Percentiles rank a stretch among this genome's conserved stretches.
phyloP scores from a whole-genome alignment of 2,329 filamentous ascomycete species.

The Tricladium varicosporioides region DNA sequence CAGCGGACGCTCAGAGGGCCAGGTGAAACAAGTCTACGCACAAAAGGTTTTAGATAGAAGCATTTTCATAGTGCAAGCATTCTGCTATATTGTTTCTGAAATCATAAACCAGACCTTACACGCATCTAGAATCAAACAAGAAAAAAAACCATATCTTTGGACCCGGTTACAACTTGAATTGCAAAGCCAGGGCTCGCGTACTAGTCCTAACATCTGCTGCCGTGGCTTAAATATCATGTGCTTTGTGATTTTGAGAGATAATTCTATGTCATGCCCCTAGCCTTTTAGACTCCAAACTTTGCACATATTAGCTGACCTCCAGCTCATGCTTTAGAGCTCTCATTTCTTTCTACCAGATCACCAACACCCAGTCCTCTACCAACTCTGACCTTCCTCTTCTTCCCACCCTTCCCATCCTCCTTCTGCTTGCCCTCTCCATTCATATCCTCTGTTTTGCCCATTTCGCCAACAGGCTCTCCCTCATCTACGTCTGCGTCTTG shows the following conservation, averaged over 20 bases:
- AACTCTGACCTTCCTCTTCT: conserved; percentile 82
- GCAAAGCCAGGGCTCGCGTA: too few relatives aligned
- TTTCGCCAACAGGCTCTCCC: conserved; percentile 67
- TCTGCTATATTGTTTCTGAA: too few relatives aligned
- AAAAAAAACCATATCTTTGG: too few relatives aligned
- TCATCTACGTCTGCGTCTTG: conserved; percentile 55
- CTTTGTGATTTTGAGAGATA: not conserved
- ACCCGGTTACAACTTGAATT: too few relatives aligned
- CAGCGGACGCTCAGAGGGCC: too few relatives aligned
- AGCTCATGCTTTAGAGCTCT: conserved; percentile 46
- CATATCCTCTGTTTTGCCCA: conserved; percentile 47
- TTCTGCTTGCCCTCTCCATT: conserved; percentile 48
- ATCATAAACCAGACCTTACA: too few relatives aligned
- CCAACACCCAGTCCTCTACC: conserved; percentile 77
- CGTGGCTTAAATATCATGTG: not conserved
- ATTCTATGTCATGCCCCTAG: not conserved
- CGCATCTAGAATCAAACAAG: too few relatives aligned
- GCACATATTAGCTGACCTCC: not conserved
- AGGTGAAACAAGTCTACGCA: too few relatives aligned
- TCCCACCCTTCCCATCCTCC: conserved; percentile 46
- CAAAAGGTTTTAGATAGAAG: too few relatives aligned
- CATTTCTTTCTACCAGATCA: conserved; percentile 70
- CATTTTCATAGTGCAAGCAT: too few relatives aligned
- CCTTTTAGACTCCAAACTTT: conserved; percentile 5
- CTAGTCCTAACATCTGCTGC: not conserved